These are phyloP conservation scores for Tubosaeta brunneosetosa DNA, from an alignment of 768 basidiomycete genomes.

Conservation along the genomic window DNA sequence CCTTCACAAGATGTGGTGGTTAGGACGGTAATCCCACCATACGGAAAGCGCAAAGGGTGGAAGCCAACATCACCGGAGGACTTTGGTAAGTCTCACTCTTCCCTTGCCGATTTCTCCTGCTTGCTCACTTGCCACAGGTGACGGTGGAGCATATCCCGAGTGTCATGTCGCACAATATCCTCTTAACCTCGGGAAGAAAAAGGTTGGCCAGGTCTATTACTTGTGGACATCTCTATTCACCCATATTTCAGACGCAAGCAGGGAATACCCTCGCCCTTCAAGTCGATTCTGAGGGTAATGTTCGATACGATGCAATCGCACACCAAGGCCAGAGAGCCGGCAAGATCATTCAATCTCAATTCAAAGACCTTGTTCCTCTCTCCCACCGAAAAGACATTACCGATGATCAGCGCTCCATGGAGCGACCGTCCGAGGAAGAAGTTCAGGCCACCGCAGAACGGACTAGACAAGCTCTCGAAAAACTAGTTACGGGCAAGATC, in stretches of 20 bases:
- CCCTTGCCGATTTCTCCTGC: not conserved
- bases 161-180: slow-evolving; percentile 98
- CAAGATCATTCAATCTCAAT: slow-evolving; percentile 88
- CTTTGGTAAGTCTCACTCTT: slow-evolving; percentile 55
- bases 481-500: slow-evolving; percentile 91
- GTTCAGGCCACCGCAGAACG: slow-evolving; percentile 88
- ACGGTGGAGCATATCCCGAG: slow-evolving; percentile 89
- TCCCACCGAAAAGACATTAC: slow-evolving; percentile 83
- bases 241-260: slow-evolving; percentile 61
- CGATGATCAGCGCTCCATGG: slow-evolving; percentile 71
- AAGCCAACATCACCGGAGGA: slow-evolving; percentile 77
- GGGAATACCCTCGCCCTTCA: slow-evolving; percentile 96
- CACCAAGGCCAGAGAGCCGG: slow-evolving; percentile 88
- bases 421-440: slow-evolving; percentile 90
- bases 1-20: slow-evolving; percentile 41
- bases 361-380: slow-evolving; percentile 96
- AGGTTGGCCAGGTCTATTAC: slow-evolving; percentile 45
- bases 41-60: slow-evolving; percentile 85
- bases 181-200: slow-evolving; percentile 91
- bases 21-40: slow-evolving; percentile 64
- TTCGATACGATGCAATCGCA: slow-evolving; percentile 96
- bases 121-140: slow-evolving; percentile 41
- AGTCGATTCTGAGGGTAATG: slow-evolving; percentile 94
- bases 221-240: not conserved
- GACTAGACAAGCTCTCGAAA: slow-evolving; percentile 88